Evolutionary conservation across 495 filamentous ascomycete species (phyloP), one percentile per base, ranked within the genome.

Genomic region (Zalerion maritima): DNA sequence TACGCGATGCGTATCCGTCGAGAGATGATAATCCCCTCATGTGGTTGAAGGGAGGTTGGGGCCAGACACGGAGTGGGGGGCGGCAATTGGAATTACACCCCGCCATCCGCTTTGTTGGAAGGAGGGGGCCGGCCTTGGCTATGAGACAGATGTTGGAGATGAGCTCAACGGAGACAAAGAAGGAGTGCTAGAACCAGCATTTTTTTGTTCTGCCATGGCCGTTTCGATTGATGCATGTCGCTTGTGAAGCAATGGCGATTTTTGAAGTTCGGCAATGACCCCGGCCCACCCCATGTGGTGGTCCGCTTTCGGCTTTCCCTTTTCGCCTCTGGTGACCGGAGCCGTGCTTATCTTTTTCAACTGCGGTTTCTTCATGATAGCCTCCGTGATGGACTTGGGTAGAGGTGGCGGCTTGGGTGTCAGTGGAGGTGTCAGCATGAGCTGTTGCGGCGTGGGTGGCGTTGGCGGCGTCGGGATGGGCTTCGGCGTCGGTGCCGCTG

Each of bases 171-270:
- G n/a, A n/a, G n/a, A n/a, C n/a, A n/a, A n/a, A n/a, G n/a, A n/a
- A n/a, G n/a, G n/a, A n/a, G n/a, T n/a, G n/a, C n/a, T n/a, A n/a
- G n/a, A n/a, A n/a, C n/a, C n/a, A n/a, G n/a, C n/a, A n/a, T n/a
- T n/a, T n/a, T n/a, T n/a, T n/a, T n/a, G n/a, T 12, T 35, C 39
- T 11, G 40, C 38, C 60, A 65, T 59, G 19, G 59, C 43, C 35
- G 42, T 46, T 40, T 70, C 66, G 37, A 67, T 61, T 12, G 57
- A 64, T 3, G 62, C 58, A 32, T 65, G 66, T 26, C 66, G 50
- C 31, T 60, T 57, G 16, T 56, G 56, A 45, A 70, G 51, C 32
- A 60, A 28, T 1, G 66, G 66, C 9, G 57, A 62, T 25, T 42
- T 55, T 38, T 70, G 64, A 11, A 70, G 40, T 30, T 70, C 66